Percentiles rank a stretch among this genome's conserved stretches.
phyloP scores from a whole-genome alignment of 495 filamentous ascomycete species.

The Talaromyces nanjingensis region DNA sequence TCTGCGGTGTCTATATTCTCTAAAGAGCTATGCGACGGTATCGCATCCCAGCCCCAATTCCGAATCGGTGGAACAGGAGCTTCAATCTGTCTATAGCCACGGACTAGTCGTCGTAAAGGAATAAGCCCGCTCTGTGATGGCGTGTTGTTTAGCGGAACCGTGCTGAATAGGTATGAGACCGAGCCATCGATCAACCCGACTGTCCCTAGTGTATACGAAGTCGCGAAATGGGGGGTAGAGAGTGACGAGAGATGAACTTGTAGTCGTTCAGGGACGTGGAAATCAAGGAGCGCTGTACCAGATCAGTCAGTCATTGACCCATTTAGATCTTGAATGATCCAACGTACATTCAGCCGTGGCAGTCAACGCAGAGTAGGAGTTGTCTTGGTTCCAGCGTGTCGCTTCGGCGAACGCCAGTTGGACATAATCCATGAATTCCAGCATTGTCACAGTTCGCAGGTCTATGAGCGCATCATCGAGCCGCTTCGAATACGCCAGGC shows the following conservation, averaged over 20 bases:
- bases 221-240: slow-evolving; percentile 83
- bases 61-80: slow-evolving; percentile 31
- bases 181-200: slow-evolving; percentile 85
- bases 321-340: neutral
- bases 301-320: neutral
- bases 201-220: slow-evolving; percentile 79
- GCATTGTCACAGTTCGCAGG: slow-evolving; percentile 48
- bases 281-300: slow-evolving; percentile 67
- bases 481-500: neutral
- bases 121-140: slow-evolving; percentile 51
- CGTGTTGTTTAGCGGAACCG: slow-evolving; percentile 55
- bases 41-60: slow-evolving; percentile 27
- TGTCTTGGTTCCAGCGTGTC: slow-evolving; percentile 86
- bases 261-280: slow-evolving; percentile 75
- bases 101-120: slow-evolving; percentile 56
- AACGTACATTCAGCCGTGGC: slow-evolving; percentile 71
- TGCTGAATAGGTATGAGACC: slow-evolving; percentile 84
- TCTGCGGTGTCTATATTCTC: slow-evolving; percentile 15
- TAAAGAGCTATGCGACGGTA: slow-evolving; percentile 14
- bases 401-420: slow-evolving; percentile 85
- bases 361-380: slow-evolving; percentile 83
- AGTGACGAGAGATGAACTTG: slow-evolving; percentile 75
- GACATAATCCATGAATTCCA: slow-evolving; percentile 98
- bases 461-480: slow-evolving; percentile 1
- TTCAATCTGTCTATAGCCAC: slow-evolving; percentile 61